phyloP scores from a whole-genome alignment of 2,329 filamentous ascomycete species.

The Clonostachys sp. region DNA sequence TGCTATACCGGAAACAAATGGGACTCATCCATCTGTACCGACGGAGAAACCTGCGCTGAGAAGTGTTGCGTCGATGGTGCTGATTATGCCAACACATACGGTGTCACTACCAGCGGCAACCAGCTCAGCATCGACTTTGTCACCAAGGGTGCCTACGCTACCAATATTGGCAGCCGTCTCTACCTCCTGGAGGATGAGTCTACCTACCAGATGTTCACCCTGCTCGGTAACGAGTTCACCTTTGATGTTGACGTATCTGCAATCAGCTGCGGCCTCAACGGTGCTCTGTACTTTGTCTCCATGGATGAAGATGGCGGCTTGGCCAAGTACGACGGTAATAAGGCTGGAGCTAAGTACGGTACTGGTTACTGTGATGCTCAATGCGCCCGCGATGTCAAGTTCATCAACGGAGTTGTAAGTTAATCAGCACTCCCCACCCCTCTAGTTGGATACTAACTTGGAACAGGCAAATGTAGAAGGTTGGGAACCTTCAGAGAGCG shows the following conservation, averaged over 20 bases:
- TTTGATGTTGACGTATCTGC: conserved; percentile 63
- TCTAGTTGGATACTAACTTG: too few species aligned
- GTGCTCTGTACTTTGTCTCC: conserved; percentile 56
- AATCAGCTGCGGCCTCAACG: conserved; percentile 61
- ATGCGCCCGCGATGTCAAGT: conserved; percentile 41
- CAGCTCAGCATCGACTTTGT: conserved; percentile 44
- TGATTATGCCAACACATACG: conserved; percentile 35
- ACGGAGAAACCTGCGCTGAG: conserved; percentile 30
- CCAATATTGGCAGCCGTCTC: conserved; percentile 41
- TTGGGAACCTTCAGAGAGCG: conserved; percentile 10
- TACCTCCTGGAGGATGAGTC: conserved; percentile 52
- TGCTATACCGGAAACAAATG: conserved; percentile 41
- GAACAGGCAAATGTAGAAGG: conserved; percentile 15
- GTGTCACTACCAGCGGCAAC: conserved; percentile 38
- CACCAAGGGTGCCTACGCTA: conserved; percentile 36
- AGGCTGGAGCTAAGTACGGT: conserved; percentile 45
- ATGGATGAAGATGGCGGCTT: conserved; percentile 50
- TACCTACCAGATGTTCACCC: conserved; percentile 55
- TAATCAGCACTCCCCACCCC: neutral
- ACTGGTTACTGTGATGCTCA: conserved; percentile 49
- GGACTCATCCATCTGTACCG: conserved; percentile 24
- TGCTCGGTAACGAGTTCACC: conserved; percentile 58
- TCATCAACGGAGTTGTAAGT: conserved; percentile 34
- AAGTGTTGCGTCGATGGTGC: conserved; percentile 43
- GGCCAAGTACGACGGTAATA: conserved; percentile 35